Evolutionary conservation across 23 red algal genomes (phyloP).

Genomic region (Agarophyton chilense): DNA sequence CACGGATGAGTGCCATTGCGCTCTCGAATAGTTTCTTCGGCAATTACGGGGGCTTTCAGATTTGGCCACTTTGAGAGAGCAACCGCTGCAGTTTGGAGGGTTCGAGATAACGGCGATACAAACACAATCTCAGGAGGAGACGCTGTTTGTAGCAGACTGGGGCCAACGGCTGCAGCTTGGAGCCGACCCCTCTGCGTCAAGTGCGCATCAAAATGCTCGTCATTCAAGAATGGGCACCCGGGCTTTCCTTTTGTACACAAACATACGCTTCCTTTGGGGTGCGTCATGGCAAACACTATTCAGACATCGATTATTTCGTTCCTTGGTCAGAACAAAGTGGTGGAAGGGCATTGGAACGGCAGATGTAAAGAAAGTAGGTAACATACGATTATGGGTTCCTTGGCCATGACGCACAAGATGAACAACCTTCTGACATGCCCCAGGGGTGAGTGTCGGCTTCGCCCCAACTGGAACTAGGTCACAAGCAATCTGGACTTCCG

Average conservation of each 20-base stretch:
- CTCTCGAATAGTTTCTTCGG: conserved; percentile 59
- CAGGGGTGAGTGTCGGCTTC: conserved; percentile 19
- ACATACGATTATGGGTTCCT: conserved; percentile 75
- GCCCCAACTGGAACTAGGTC: conserved; percentile 30
- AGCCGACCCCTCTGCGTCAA: conserved; percentile 56
- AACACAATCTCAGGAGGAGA: conserved; percentile 59
- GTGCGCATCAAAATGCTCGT: conserved; percentile 56
- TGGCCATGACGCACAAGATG: conserved; percentile 79
- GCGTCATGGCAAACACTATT: conserved; percentile 17
- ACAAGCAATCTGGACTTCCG: conserved; percentile 46
- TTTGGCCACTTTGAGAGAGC: conserved; percentile 34
- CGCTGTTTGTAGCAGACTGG: conserved; percentile 30
- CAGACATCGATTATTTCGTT: neutral
- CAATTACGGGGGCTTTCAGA: conserved; percentile 39
- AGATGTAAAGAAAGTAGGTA: neutral
- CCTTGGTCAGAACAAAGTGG: neutral
- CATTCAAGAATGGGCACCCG: conserved; percentile 57
- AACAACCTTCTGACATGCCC: conserved; percentile 44
- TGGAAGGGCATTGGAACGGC: neutral
- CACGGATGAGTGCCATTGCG: conserved; percentile 64
- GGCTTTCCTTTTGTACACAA: conserved; percentile 4
- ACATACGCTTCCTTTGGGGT: conserved; percentile 28
- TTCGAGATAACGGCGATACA: conserved; percentile 67
- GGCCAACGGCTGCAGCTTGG: conserved; percentile 53
- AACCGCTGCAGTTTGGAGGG: conserved; percentile 70